A percentile compares a stretch with the other conserved stretches of the same genome.
Evolutionary conservation across 1,284 basidiomycete genomes (phyloP).

Genomic region (Cutaneotrichosporon curvatum): DNA sequence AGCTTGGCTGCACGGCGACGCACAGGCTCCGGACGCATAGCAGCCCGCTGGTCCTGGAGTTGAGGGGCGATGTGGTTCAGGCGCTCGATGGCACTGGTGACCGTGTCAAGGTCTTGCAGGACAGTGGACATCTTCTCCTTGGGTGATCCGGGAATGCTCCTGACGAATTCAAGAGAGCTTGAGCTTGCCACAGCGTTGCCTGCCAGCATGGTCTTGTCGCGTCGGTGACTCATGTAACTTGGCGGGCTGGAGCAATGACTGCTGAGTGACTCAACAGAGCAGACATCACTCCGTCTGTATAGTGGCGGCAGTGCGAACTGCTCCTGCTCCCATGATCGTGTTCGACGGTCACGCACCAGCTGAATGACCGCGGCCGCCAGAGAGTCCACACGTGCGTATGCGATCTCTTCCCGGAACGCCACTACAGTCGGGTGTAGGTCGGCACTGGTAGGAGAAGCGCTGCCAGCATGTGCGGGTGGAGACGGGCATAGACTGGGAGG

Average conservation of each 20-base stretch:
- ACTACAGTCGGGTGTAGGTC: neutral
- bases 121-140: neutral
- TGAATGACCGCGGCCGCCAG: slow-evolving; percentile 21
- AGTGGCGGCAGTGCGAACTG: too few species aligned
- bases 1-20: neutral
- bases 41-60: slow-evolving; percentile 68
- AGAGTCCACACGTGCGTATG: slow-evolving; percentile 29
- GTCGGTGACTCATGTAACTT: slow-evolving; percentile 7
- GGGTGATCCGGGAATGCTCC: neutral
- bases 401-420: slow-evolving; percentile 22
- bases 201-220: slow-evolving; percentile 1
- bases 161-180: too few species aligned
- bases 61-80: slow-evolving; percentile 75
- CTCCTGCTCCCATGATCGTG: too few species aligned
- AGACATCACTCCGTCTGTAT: too few species aligned
- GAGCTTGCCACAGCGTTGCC: too few species aligned
- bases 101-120: slow-evolving; percentile 62
- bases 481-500: neutral
- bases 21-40: neutral
- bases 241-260: slow-evolving; percentile 3
- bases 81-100: slow-evolving; percentile 77
- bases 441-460: neutral
- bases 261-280: slow-evolving; percentile 3
- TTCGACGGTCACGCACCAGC: slow-evolving; percentile 17
- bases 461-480: neutral